Evolutionary conservation across 2,329 filamentous ascomycete species (phyloP).

Genomic region (Clonostachys chloroleuca): DNA sequence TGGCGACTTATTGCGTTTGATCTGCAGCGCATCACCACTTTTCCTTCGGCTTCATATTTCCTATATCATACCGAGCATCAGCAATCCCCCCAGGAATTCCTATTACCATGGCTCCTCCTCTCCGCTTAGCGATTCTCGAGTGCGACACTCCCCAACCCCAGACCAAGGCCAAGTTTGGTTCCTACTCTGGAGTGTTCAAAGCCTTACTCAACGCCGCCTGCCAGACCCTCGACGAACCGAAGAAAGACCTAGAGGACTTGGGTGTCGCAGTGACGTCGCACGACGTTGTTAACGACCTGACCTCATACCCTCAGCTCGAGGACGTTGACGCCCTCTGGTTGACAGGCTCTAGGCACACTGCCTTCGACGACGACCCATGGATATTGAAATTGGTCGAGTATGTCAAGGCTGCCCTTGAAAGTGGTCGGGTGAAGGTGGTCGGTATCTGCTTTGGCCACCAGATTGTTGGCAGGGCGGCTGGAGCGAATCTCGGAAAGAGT

Average conservation of each 20-base stretch:
- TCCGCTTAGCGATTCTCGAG: slow-evolving; percentile 18
- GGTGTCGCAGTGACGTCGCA: slow-evolving; percentile 14
- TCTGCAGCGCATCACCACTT: too few relatives aligned
- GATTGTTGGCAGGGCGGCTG: slow-evolving; percentile 36
- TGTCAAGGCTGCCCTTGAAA: slow-evolving; percentile 20
- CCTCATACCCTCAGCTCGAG: slow-evolving; percentile 15
- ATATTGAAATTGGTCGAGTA: slow-evolving; percentile 37
- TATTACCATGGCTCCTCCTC: too few relatives aligned
- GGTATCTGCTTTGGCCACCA: slow-evolving; percentile 46
- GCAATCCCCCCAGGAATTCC: too few relatives aligned
- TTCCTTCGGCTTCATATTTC: too few relatives aligned
- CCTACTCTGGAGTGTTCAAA: slow-evolving; percentile 23
- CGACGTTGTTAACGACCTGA: slow-evolving; percentile 17
- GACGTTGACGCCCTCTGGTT: slow-evolving; percentile 21
- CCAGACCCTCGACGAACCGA: too few relatives aligned
- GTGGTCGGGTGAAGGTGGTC: slow-evolving; percentile 31
- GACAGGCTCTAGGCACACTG: slow-evolving; percentile 31
- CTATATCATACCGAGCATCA: too few relatives aligned
- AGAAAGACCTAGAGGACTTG: too few relatives aligned
- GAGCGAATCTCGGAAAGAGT: slow-evolving; percentile 27
- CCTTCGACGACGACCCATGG: slow-evolving; percentile 37
- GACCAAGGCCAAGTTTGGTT: slow-evolving; percentile 14
- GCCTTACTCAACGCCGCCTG: slow-evolving; percentile 11
- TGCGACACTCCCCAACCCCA: slow-evolving; percentile 23
- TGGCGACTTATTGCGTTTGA: too few relatives aligned